Base-by-base conservation (phyloP, 768 basidiomycete genomes). In the Suillus lakei region DNA sequence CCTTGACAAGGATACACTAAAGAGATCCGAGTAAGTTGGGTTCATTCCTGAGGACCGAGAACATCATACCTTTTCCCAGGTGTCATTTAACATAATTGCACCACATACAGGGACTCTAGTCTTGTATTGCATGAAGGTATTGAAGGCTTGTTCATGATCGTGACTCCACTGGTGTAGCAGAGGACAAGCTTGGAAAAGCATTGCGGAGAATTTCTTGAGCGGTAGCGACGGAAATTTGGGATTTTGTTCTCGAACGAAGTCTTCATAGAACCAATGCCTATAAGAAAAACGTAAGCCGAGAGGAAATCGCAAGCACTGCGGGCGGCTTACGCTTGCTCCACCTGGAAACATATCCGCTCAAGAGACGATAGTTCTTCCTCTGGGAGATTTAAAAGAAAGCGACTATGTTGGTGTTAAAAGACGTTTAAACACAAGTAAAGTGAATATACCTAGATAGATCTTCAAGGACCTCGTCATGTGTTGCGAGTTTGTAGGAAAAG, bases 251-350 rank as follows among this genome's bases (percentile, higher is more conserved):
- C 98, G 92, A 68, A 99, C 89, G 71, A 98, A 99, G 77, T 99
- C 98, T 82, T 99, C 98, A 72, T 99, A 99, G 78, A 94, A 99
- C 97, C 97, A 99, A 76, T 98, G 97, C n/a, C 96, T 98, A 73
- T 10, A 51, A 28, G 55, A 58, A 43, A 39, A 39, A 48, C 23
- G 58, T 59, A 66, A 68, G 69, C 69, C 55, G 67, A 64, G 63
- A 59, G 66, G 58, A 65, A 65, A 64, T 39, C 59, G 30, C 50
- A 67, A 56, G 59, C 44, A 68, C 62, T 53, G 58, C 41, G 65
- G 55, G 38, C 46, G 41, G 84, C 95, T 72, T 76, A 99, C 95
- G 97, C 98, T 85, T 99, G 96, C 78, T 99, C 98, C 66, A 99
- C 94, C 80, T 99, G 97, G 80, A 99, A 99, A 80, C 95, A 98